phyloP scores from a whole-genome alignment of 176 grass and related monocot genomes.

The Saccharum spontaneum region DNA sequence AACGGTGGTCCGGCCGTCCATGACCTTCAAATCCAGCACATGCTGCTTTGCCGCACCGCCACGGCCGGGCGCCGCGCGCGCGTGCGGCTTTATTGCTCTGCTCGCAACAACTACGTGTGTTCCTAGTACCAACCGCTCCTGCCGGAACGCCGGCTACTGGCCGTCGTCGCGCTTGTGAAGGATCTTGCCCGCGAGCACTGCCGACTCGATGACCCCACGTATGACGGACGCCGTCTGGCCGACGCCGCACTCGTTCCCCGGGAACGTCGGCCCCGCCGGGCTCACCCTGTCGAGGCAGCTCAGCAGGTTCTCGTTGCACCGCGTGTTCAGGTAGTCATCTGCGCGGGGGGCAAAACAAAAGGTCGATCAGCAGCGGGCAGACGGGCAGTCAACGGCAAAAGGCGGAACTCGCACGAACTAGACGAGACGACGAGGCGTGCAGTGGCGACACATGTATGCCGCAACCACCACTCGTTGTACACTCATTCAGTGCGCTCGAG shows the following conservation, averaged over 20 bases:
- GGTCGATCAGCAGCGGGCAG: background rate
- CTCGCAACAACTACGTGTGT: background rate
- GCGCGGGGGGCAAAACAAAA: background rate
- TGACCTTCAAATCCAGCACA: background rate
- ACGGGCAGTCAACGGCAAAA: background rate
- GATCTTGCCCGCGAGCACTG: constrained; percentile 75
- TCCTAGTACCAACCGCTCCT: background rate
- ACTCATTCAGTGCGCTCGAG: background rate
- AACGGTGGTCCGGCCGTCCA: background rate
- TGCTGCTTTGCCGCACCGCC: background rate
- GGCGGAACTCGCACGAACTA: background rate
- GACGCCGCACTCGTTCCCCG: constrained; percentile 68
- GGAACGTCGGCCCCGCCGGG: constrained; percentile 59
- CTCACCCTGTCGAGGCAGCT: constrained; percentile 60
- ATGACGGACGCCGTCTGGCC: constrained; percentile 53
- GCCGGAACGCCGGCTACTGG: constrained; percentile 14
- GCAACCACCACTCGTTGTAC: background rate
- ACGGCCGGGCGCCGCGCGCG: background rate
- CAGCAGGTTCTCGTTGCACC: constrained; percentile 80
- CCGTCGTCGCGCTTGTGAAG: constrained; percentile 67
- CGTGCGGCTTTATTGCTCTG: constrained; percentile 2
- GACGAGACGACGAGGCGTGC: background rate
- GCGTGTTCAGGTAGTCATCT: constrained; percentile 94
- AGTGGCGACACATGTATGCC: constrained; percentile 23
- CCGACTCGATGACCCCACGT: constrained; percentile 67